phyloP scores from a whole-genome alignment of 164 flowering plant genomes.

The Cinnamomum chago region DNA sequence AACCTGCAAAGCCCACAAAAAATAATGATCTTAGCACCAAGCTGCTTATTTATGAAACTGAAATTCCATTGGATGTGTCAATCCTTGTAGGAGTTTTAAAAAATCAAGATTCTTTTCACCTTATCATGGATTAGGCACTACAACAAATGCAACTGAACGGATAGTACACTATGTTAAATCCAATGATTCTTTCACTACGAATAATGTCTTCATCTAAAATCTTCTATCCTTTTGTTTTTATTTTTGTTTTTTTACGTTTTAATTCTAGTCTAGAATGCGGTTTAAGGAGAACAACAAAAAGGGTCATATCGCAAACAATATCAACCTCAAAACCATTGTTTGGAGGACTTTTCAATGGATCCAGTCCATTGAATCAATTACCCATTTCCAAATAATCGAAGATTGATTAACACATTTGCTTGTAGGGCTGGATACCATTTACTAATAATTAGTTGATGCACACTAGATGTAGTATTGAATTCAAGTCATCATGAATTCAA shows the following conservation, averaged over 20 bases:
- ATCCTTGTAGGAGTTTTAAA: neutral
- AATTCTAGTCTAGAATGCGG: neutral
- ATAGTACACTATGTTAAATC: too few species aligned
- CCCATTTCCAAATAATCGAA: neutral
- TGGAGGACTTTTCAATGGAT: neutral
- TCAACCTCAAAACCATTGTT: neutral
- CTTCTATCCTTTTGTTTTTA: neutral
- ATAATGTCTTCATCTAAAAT: too few species aligned
- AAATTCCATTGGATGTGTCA: neutral
- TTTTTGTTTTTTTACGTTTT: too few species aligned
- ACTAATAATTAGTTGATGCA: too few species aligned
- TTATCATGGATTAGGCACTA: neutral
- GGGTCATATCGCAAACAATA: neutral
- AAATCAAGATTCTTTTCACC: neutral
- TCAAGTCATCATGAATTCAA: too few species aligned
- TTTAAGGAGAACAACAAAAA: too few species aligned
- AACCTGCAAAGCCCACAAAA: slow-evolving; percentile 40
- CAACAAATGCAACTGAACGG: neutral
- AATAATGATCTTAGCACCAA: neutral
- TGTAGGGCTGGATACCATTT: neutral
- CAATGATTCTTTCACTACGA: too few species aligned
- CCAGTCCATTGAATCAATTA: neutral
- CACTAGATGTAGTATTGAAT: too few species aligned
- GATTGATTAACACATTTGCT: neutral
- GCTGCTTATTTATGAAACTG: neutral